Conservation (phyloP, 2,329 filamentous ascomycete species). For the Talaromyces sp. region DNA sequence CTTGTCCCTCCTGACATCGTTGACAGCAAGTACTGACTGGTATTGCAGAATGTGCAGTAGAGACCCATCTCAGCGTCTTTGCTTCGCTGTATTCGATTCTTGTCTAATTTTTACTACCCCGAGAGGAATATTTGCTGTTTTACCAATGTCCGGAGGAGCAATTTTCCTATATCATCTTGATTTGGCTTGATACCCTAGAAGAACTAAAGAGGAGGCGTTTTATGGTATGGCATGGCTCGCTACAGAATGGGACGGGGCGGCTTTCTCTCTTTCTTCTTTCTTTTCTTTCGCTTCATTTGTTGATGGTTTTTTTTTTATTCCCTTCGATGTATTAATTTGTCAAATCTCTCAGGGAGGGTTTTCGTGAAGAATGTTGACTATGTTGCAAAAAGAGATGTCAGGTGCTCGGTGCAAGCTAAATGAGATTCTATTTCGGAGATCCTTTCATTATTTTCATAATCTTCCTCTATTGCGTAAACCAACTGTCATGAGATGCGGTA, state of each 20-base stretch:
- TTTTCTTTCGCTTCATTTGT: constrained; percentile 10
- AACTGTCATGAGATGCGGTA: not conserved
- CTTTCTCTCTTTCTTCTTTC: not conserved
- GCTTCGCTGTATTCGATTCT: not conserved
- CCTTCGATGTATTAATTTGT: not conserved
- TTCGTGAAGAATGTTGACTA: too few relatives aligned
- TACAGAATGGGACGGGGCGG: not conserved
- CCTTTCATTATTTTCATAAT: not conserved
- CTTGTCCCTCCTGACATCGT: not conserved
- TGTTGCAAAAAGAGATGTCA: too few relatives aligned
- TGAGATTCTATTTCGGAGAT: not conserved
- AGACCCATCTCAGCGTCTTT: not conserved
- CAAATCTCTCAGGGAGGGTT: not conserved
- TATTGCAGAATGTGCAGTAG: constrained; percentile 6
- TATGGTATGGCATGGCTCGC: not conserved
- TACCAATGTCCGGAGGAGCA: not conserved
- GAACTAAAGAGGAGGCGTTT: not conserved
- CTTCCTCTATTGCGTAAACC: not conserved
- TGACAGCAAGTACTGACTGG: not conserved
- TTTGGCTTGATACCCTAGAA: constrained; percentile 11
- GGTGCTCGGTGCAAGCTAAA: not conserved
- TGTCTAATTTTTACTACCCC: not conserved
- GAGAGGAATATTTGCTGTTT: not conserved
- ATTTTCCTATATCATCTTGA: not conserved
- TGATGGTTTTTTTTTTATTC: not conserved